A percentile compares a stretch with the other conserved stretches of the same genome.
phyloP scores from a whole-genome alignment of 1,139 yeast species.

The Zygoascus hellenicus region DNA sequence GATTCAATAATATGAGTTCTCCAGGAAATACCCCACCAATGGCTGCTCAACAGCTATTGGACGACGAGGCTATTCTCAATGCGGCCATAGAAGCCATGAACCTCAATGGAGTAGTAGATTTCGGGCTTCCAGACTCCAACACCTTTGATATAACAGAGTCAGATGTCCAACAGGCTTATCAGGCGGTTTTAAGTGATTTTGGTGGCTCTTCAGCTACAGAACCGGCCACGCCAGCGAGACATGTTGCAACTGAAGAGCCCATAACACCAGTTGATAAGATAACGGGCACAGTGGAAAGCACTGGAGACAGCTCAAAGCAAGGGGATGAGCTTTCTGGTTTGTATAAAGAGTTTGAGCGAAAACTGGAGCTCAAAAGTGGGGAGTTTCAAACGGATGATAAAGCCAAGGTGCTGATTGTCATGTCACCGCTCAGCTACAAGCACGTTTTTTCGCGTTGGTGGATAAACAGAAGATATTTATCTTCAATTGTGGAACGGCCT shows the following conservation, averaged over 20 bases:
- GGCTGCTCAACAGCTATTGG: neutral
- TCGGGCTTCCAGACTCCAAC: slow-evolving; percentile 9
- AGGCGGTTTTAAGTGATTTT: neutral
- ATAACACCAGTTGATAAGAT: slow-evolving; percentile 12
- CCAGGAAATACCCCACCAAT: too few relatives aligned
- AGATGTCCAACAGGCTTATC: neutral
- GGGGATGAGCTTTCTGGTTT: slow-evolving; percentile 11
- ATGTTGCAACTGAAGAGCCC: slow-evolving; percentile 1
- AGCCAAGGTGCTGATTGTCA: slow-evolving; percentile 22
- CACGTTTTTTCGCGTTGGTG: slow-evolving; percentile 73
- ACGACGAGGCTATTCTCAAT: slow-evolving; percentile 4
- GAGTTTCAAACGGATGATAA: slow-evolving; percentile 1
- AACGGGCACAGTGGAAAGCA: neutral
- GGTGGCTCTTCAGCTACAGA: neutral
- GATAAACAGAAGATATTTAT: slow-evolving; percentile 63
- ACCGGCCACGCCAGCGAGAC: neutral
- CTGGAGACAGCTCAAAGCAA: neutral
- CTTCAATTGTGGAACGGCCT: slow-evolving; percentile 79
- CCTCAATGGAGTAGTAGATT: slow-evolving; percentile 2
- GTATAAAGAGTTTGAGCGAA: slow-evolving; percentile 9
- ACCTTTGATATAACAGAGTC: slow-evolving; percentile 6
- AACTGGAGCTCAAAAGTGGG: slow-evolving; percentile 4
- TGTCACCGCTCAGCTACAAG: slow-evolving; percentile 35
- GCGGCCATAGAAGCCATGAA: slow-evolving; percentile 9
- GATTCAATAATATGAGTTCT: too few relatives aligned